Conservation (phyloP, 2,329 filamentous ascomycete species). For the Penicillium sp. region DNA sequence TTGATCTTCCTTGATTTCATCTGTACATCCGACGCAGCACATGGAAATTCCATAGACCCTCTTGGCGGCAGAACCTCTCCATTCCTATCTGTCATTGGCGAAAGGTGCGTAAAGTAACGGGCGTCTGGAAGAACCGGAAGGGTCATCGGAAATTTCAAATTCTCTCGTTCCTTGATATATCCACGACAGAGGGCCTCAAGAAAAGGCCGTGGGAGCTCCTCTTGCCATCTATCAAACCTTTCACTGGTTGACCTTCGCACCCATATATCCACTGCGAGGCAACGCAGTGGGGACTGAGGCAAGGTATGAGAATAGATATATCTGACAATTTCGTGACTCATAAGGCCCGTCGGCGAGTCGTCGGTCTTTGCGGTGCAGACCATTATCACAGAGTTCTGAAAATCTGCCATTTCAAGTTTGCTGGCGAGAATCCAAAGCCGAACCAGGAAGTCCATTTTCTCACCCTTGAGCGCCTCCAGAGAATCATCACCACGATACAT, state of each 20-base stretch:
- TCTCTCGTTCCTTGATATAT: not conserved
- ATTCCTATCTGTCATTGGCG: not conserved
- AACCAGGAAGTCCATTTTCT: not conserved
- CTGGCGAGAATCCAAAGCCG: constrained; percentile 8
- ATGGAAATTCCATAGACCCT: not conserved
- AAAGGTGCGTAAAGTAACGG: not conserved
- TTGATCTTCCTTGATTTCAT: constrained; percentile 1
- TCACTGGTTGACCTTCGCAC: not conserved
- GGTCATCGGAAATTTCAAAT: not conserved
- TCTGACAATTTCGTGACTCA: not conserved
- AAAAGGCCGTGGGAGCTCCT: constrained; percentile 2
- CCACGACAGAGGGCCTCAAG: constrained; percentile 2
- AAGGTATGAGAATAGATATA: constrained; percentile 2
- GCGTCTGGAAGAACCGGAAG: not conserved
- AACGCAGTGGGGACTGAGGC: constrained; percentile 2
- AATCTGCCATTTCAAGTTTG: constrained; percentile 2
- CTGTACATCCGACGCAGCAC: not conserved
- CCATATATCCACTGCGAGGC: constrained; percentile 2
- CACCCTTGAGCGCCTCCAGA: not conserved
- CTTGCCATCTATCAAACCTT: not conserved
- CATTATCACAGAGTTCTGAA: constrained; percentile 5
- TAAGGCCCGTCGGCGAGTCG: not conserved
- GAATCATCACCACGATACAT: constrained; percentile 5
- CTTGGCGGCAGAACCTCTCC: not conserved
- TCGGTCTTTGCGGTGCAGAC: constrained; percentile 1